Base-by-base conservation (phyloP, 2,329 filamentous ascomycete species). In the Hypoxylon sp. region DNA sequence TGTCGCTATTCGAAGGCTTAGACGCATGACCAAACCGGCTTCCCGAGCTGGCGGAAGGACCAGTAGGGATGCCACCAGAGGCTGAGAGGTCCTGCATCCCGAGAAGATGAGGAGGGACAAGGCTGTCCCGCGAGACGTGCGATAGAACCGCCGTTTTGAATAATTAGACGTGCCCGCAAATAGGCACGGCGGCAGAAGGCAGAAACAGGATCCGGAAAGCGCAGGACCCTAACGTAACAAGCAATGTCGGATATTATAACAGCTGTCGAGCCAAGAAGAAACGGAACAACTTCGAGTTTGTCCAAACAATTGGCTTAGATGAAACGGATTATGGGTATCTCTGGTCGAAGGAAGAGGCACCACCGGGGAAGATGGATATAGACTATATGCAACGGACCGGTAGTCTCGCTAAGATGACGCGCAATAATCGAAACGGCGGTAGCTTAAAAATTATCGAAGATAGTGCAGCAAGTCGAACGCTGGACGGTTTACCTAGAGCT, bases 31-130 rank as follows among this genome's bases (percentile, higher is more conserved):
- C 89, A 74, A 91, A 91, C 81, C 87, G 92, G 78, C 77, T 84
- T 74, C 76, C 83, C 73, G 80, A 82, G 76, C 80, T 84, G 75
- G 78, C 80, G 76, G 82, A 86, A 72, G 83, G 85, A 76, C 82
- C 87, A 60, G 85, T 83, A 71, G 86, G 86, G 74, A 82, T 85
- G 70, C 87, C 84, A 72, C 87, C 84, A 72, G 86, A 83, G 71
- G 85, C 84, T 75, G 92, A 89, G 80, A 93, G 89, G 81, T 92
- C 91, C 87, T 97, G 94, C 94, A 97, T 97, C 81, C 88, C 89
- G 83, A 95, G 89, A 78, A 93, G 85, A 84, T 93, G 91, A 85
- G 91, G 90, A 82, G 91, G 92, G 90, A 93, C 89, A 84, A 92
- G 87, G 80, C 85, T 91, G 91, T 95, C 92, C 92, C 91, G 88